Percentiles rank a stretch among this genome's conserved stretches.
Evolutionary conservation across 2,329 filamentous ascomycete genomes (phyloP).

Genomic region (Botryotinia globosa): DNA sequence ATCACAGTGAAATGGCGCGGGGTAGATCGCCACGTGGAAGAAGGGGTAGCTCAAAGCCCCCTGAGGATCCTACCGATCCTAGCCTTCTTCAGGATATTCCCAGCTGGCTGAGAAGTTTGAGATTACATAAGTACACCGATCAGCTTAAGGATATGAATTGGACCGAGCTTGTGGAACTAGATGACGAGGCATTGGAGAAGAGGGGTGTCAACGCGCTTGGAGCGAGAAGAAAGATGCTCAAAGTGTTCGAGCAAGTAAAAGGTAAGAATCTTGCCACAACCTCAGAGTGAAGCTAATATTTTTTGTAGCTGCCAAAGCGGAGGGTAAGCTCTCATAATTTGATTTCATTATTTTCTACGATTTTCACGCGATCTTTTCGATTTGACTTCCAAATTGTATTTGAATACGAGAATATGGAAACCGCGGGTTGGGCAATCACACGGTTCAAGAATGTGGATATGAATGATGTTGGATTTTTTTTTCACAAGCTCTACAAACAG

Average conservation of each 20-base stretch:
- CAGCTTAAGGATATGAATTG: conserved; percentile 97
- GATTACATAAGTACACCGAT: conserved; percentile 98
- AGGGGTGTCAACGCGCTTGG: conserved; percentile 93
- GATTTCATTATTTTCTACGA: conserved; percentile 12
- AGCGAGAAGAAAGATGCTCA: conserved; percentile 94
- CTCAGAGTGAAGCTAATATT: conserved; percentile 34
- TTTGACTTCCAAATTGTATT: conserved; percentile 11
- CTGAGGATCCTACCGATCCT: conserved; percentile 93
- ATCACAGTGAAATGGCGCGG: conserved; percentile 86
- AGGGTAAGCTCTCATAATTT: conserved; percentile 62
- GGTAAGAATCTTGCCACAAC: conserved; percentile 46
- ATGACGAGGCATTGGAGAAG: conserved; percentile 89
- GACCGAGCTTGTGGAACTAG: conserved; percentile 86
- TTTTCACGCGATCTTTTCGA: background rate
- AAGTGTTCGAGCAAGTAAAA: conserved; percentile 97
- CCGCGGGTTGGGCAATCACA: background rate
- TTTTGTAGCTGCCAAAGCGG: conserved; percentile 63
- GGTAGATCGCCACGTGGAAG: conserved; percentile 90
- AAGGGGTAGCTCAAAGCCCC: conserved; percentile 92
- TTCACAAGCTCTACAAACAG: background rate
- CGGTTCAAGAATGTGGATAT: background rate
- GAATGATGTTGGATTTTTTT: conserved; percentile 21
- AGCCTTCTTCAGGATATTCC: conserved; percentile 91
- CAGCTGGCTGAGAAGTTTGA: conserved; percentile 88
- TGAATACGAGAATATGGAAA: conserved; percentile 2